Base-by-base conservation (phyloP, 345 rosid species). In the Brassica nigra region DNA sequence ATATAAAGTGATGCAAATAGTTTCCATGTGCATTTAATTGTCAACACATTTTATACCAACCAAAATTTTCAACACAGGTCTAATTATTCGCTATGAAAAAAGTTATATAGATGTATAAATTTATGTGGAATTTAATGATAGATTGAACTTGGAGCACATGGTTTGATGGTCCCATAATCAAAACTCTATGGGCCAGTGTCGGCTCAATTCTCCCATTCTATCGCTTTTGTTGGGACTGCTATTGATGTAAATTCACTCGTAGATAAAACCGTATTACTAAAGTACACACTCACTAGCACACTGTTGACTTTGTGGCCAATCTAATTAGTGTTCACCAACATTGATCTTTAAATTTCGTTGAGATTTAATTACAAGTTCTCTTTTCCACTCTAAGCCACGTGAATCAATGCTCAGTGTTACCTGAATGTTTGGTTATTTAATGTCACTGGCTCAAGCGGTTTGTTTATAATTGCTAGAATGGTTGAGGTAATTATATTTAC, bases 101-200 rank as follows among this genome's bases (percentile, higher is more conserved):
- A 18, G 8, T 16, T 59, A 9, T 59, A 59, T 20, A 57, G 4
- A 8, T 54, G 6, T 1, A 1, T 62, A 70, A 69, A 8, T 6
- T 2, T 63, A 34, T 65, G 65, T 36, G 28, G 27, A 5, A 30
- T 20, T 44, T 44, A 73, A 31, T 73, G 74, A 73, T 67, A 68
- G 58, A 66, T 67, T 67, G 63, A 42, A 67, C 31, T 67, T 55
- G 6, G 57, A 67, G 78, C 82, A 79, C 82, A 79, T 79, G 82
- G 78, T 61, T 73, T 7, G 1, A n/a, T 68, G 82, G 82, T 61
- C 82, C 82, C 78, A 33, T 23, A 73, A 79, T 67, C 49, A 78
- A 78, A 78, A 77, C 77, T 30, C 39, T 44, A 59, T 49, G 74
- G 77, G 73, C 73, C 73, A 58, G 30, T 79, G 82, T 73, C 78